These are phyloP conservation scores for Nannizzia gypsea DNA, from an alignment of 2,329 filamentous ascomycete species.

Conservation along the genomic window DNA sequence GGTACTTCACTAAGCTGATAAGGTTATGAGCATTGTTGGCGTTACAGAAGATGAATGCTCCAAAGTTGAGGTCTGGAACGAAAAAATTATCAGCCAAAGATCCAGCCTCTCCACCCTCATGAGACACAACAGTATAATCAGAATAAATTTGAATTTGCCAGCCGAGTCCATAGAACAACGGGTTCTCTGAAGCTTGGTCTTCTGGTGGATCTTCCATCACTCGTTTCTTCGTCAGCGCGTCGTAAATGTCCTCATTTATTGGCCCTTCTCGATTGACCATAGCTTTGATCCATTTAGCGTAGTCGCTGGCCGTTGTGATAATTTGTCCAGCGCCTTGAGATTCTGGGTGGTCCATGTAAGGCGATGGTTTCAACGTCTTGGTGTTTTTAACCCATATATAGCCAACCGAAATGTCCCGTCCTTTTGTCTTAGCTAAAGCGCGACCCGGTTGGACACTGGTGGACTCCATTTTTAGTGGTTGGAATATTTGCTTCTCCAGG, in stretches of 20 bases:
- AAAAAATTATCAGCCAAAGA: not conserved
- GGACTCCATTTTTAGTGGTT: not conserved
- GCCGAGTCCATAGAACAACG: constrained; percentile 15
- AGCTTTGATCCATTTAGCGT: constrained; percentile 21
- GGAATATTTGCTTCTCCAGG: not conserved
- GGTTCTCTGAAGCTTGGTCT: constrained; percentile 13
- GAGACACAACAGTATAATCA: constrained; percentile 9
- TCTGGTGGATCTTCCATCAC: constrained; percentile 16
- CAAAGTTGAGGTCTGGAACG: not conserved
- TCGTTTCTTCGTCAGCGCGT: constrained; percentile 18
- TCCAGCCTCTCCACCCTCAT: not conserved
- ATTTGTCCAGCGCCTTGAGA: constrained; percentile 36
- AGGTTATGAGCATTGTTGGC: not conserved
- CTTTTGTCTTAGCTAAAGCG: constrained; percentile 12
- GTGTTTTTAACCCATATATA: constrained; percentile 31
- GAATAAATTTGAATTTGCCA: constrained; percentile 7
- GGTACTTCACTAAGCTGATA: not conserved
- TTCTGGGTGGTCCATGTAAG: constrained; percentile 20
- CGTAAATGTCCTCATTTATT: constrained; percentile 17
- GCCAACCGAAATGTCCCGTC: constrained; percentile 30
- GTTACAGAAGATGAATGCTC: not conserved
- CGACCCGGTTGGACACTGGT: not conserved
- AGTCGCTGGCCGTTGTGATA: constrained; percentile 25
- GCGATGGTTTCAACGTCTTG: constrained; percentile 14
- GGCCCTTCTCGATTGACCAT: constrained; percentile 21